phyloP scores from a whole-genome alignment of 495 filamentous ascomycete species.

The Talaromyces proteolyticus region DNA sequence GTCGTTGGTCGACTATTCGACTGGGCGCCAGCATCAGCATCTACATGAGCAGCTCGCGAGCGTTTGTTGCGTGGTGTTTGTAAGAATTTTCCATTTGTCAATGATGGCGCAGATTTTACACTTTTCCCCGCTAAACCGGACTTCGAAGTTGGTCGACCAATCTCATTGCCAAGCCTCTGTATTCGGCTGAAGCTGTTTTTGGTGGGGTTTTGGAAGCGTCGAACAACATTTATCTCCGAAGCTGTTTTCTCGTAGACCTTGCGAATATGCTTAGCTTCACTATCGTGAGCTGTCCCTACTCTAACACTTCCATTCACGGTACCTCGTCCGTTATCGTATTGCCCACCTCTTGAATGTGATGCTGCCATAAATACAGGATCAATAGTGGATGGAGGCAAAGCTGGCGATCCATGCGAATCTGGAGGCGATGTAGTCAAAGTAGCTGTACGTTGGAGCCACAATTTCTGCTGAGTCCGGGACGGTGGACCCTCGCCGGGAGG shows the following conservation, averaged over 20 bases:
- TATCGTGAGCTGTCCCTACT: slow-evolving; percentile 23
- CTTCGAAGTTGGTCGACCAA: slow-evolving; percentile 10
- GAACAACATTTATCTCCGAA: slow-evolving; percentile 36
- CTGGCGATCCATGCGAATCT: slow-evolving; percentile 29
- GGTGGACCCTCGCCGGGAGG: slow-evolving; percentile 29
- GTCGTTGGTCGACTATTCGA: not conserved
- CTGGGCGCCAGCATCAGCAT: not conserved
- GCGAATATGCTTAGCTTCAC: slow-evolving; percentile 34
- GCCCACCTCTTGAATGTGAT: slow-evolving; percentile 16
- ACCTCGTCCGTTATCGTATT: slow-evolving; percentile 27
- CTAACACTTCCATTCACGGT: slow-evolving; percentile 28
- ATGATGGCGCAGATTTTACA: slow-evolving; percentile 34
- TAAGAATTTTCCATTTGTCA: slow-evolving; percentile 11
- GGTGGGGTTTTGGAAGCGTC: slow-evolving; percentile 37
- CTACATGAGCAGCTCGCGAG: not conserved
- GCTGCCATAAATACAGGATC: slow-evolving; percentile 26
- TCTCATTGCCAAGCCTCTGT: slow-evolving; percentile 18
- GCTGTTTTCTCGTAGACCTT: slow-evolving; percentile 41
- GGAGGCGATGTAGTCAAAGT: slow-evolving; percentile 42
- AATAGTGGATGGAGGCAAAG: slow-evolving; percentile 24
- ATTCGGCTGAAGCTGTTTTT: slow-evolving; percentile 36
- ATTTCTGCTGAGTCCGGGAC: slow-evolving; percentile 43
- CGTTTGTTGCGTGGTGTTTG: not conserved
- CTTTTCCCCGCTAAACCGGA: slow-evolving; percentile 22
- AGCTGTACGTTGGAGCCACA: slow-evolving; percentile 44